These are phyloP conservation scores for Ganoderma leucocontextum DNA, from an alignment of 1,284 basidiomycete genomes.

Conservation along the genomic window DNA sequence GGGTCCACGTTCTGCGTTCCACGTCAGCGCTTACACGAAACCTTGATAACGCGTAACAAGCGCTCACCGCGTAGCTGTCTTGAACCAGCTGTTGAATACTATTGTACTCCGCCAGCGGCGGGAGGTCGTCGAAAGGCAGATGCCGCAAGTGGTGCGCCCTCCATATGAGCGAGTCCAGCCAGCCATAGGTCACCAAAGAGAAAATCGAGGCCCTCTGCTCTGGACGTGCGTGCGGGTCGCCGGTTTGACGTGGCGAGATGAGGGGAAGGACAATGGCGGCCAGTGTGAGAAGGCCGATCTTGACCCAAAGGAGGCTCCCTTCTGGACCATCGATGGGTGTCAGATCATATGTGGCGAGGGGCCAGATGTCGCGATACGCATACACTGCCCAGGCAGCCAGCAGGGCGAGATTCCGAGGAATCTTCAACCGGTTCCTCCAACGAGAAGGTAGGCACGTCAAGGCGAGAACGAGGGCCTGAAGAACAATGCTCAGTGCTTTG, in stretches of 20 bases:
- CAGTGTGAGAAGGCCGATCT: slow-evolving; percentile 49
- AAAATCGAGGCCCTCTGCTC: slow-evolving; percentile 71
- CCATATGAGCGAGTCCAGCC: slow-evolving; percentile 48
- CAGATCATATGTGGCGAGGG: slow-evolving; percentile 51
- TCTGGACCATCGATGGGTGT: slow-evolving; percentile 48
- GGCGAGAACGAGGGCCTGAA: neutral
- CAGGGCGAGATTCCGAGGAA: slow-evolving; percentile 41
- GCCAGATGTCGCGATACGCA: slow-evolving; percentile 59
- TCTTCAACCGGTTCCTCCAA: neutral
- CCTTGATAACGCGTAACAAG: neutral
- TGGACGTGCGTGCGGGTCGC: slow-evolving; percentile 53
- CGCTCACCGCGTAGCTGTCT: slow-evolving; percentile 34
- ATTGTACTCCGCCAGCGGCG: slow-evolving; percentile 55
- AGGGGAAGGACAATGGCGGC: slow-evolving; percentile 54
- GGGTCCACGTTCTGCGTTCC: slow-evolving; percentile 38
- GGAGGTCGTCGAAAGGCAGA: slow-evolving; percentile 38
- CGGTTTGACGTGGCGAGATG: slow-evolving; percentile 47
- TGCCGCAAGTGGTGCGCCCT: slow-evolving; percentile 29
- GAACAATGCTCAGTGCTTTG: neutral
- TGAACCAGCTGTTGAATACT: slow-evolving; percentile 45
- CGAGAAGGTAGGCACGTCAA: slow-evolving; percentile 2
- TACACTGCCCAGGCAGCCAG: slow-evolving; percentile 51
- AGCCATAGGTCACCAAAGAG: slow-evolving; percentile 63
- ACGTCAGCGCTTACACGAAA: neutral
- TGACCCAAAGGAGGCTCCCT: slow-evolving; percentile 44